phyloP scores from a whole-genome alignment of 1,284 basidiomycete genomes.

The Pseudozyma hubeiensis region DNA sequence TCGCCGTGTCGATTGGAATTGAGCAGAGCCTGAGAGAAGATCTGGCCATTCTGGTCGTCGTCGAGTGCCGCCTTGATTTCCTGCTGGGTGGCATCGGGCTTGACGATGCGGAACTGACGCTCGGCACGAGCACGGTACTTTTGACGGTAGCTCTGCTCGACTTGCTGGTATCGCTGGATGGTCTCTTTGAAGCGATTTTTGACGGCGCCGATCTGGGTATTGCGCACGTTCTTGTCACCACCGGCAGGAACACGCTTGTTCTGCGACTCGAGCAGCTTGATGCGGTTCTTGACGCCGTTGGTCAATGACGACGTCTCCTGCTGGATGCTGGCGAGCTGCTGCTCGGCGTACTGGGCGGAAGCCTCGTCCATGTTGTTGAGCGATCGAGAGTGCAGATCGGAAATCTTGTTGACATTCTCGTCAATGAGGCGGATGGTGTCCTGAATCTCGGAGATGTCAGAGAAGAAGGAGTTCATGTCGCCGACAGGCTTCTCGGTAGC shows the following conservation, averaged over 20 bases:
- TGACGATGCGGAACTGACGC: slow-evolving; percentile 93
- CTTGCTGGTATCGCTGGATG: slow-evolving; percentile 78
- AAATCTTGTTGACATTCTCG: slow-evolving; percentile 65
- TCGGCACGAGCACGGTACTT: slow-evolving; percentile 95
- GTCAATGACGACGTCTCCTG: slow-evolving; percentile 63
- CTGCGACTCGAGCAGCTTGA: slow-evolving; percentile 64
- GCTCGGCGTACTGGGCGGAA: slow-evolving; percentile 64
- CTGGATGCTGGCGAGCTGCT: slow-evolving; percentile 57
- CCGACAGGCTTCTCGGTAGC: slow-evolving; percentile 43
- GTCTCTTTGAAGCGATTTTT: slow-evolving; percentile 71
- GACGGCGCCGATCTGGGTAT: slow-evolving; percentile 73
- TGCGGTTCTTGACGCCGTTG: slow-evolving; percentile 65
- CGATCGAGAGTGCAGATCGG: slow-evolving; percentile 65
- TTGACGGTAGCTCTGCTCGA: slow-evolving; percentile 90
- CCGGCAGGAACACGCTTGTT: slow-evolving; percentile 53
- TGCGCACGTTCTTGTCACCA: slow-evolving; percentile 68
- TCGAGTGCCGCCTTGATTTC: slow-evolving; percentile 82
- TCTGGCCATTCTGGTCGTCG: slow-evolving; percentile 79
- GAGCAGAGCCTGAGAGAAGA: slow-evolving; percentile 86
- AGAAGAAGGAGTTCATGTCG: slow-evolving; percentile 63
- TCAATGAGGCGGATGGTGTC: slow-evolving; percentile 67
- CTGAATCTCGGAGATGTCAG: slow-evolving; percentile 63
- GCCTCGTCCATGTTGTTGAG: slow-evolving; percentile 68
- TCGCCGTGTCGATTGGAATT: slow-evolving; percentile 85
- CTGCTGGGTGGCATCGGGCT: slow-evolving; percentile 86